phyloP scores from a whole-genome alignment of 192 early-diverging fungal genomes.

The Mortierella hygrophila region DNA sequence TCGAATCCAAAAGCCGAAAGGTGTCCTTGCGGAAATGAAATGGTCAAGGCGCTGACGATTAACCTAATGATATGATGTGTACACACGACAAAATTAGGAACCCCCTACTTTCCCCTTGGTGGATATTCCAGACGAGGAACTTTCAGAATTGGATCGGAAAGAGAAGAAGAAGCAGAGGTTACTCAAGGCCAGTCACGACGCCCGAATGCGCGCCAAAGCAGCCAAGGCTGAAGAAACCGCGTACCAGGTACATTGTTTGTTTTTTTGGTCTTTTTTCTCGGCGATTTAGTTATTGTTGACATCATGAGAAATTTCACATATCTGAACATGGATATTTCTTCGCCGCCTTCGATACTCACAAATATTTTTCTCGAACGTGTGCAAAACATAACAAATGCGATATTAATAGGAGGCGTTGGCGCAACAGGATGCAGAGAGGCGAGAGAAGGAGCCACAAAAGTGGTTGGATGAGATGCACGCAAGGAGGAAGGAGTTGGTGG shows the following conservation, averaged over 20 bases:
- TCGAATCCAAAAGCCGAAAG: not conserved
- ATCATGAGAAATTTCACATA: not conserved
- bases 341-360: not conserved
- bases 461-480: conserved; percentile 80
- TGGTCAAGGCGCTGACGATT: not conserved
- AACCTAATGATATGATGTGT: not conserved
- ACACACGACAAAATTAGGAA: conserved; percentile 50
- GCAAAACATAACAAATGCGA: not conserved
- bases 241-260: conserved; percentile 60
- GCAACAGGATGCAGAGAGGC: conserved; percentile 77
- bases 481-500: conserved; percentile 68
- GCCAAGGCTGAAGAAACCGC: conserved; percentile 80
- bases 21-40: not conserved
- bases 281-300: not conserved
- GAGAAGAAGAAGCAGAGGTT: conserved; percentile 90
- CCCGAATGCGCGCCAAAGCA: conserved; percentile 75
- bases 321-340: not conserved
- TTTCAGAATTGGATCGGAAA: conserved; percentile 81
- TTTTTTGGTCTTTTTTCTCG: not conserved
- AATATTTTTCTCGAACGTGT: not conserved
- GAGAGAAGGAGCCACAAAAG: conserved; percentile 72
- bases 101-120: conserved; percentile 80
- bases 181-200: conserved; percentile 83
- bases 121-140: conserved; percentile 83
- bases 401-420: conserved; percentile 68